These are phyloP conservation scores for Aspergillus sp. DNA, from an alignment of 2,329 filamentous ascomycete species.

Conservation along the genomic window DNA sequence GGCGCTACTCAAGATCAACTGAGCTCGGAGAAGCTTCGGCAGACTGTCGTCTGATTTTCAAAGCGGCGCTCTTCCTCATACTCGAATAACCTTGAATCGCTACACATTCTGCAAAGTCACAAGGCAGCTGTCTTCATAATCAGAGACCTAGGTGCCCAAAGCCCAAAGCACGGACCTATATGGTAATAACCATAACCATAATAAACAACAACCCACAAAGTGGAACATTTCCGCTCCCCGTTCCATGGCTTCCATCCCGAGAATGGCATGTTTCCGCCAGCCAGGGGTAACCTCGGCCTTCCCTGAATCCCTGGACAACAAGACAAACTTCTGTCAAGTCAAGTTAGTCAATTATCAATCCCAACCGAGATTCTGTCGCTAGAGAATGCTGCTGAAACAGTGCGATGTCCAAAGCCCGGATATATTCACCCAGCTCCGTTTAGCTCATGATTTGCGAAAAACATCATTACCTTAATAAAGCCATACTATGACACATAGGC, in stretches of 20 bases:
- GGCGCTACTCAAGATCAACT: background rate
- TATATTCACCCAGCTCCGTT: background rate
- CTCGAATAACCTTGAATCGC: background rate
- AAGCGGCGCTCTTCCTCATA: background rate
- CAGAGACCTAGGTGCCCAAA: background rate
- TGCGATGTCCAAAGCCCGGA: no score
- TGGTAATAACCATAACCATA: background rate
- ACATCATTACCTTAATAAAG: background rate
- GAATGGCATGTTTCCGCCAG: background rate
- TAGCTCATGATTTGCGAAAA: background rate
- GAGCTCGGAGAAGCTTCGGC: background rate
- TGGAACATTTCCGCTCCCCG: conserved; percentile 4
- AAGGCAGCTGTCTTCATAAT: background rate
- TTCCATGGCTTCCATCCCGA: conserved; percentile 5
- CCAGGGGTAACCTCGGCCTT: background rate
- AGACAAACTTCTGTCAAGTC: background rate
- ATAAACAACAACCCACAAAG: background rate
- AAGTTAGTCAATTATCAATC: no score
- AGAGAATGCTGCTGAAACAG: no score
- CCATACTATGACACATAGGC: background rate
- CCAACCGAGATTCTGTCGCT: no score
- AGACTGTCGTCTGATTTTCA: background rate
- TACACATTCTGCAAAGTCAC: background rate
- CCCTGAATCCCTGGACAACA: background rate
- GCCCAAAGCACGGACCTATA: background rate